These are phyloP conservation scores for Phytophthora macrochlamydospora DNA, from an alignment of 352 stramenopile species.

Conservation along the genomic window DNA sequence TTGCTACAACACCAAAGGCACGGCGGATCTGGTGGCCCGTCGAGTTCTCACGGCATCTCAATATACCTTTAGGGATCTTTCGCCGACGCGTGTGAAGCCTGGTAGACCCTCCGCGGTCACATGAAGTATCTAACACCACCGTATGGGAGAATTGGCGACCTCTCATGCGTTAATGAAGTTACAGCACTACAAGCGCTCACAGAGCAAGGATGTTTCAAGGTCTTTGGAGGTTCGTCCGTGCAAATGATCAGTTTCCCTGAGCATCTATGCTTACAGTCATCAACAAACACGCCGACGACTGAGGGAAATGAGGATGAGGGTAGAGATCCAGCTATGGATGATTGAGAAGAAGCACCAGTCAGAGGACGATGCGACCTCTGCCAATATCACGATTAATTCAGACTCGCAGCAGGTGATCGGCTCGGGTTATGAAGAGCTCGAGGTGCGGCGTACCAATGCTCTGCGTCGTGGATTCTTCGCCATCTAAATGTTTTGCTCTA, in stretches of 20 bases:
- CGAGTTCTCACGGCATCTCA: too few species aligned
- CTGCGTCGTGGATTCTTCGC: constrained; percentile 8
- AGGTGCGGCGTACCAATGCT: constrained; percentile 17
- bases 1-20: too few species aligned
- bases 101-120: constrained; percentile 63
- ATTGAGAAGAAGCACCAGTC: constrained; percentile 16
- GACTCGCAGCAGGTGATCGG: constrained; percentile 20
- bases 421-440: constrained; percentile 12
- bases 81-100: constrained; percentile 54
- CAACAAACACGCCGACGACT: constrained; percentile 14
- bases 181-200: constrained; percentile 68
- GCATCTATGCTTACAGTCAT: constrained; percentile 52
- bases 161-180: constrained; percentile 80
- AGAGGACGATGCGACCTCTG: background rate
- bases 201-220: constrained; percentile 33
- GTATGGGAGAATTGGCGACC: constrained; percentile 82
- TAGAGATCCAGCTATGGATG: constrained; percentile 18
- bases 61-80: constrained; percentile 11
- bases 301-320: constrained; percentile 22
- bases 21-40: too few species aligned
- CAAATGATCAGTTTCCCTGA: constrained; percentile 71
- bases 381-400: constrained; percentile 19
- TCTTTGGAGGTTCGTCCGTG: constrained; percentile 48
- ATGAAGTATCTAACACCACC: constrained; percentile 66
- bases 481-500: background rate